Evolutionary conservation across 306 rosid species (phyloP), one percentile per base, ranked within the genome.

Genomic region (Fragaria nilgerrensis): DNA sequence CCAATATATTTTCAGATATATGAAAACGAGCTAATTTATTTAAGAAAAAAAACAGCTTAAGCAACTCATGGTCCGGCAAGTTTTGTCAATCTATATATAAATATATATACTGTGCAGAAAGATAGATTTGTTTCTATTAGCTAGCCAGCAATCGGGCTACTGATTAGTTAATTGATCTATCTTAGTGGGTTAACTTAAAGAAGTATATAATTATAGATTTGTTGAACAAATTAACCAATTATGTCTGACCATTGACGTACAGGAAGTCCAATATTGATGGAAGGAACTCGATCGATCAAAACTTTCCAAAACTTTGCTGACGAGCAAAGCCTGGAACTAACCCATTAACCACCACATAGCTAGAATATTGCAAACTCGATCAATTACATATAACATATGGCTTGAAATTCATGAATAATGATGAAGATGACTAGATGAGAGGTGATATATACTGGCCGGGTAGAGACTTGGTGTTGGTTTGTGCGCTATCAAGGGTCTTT

Each of bases 351-450:
- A 56, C 32, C 32, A 22, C 2, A 6, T 20, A 6, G 19, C 52
- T 13, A 47, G 3, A 52, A 52, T 52, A 52, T 19, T 19, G 8
- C 22, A 19, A 15, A 52, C 59, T 7, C 25, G 3, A 52, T 52
- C 59, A 52, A 19, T 20, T 7, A 52, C 22, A 7, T 49, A 4
- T 2, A 47, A 10, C 41, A 49, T 49, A 17, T 5, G 56, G 22
- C 2, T 50, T 52, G 23, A 19, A 52, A 52, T 52, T 11, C 15
- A 23, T 10, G 64, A 61, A 61, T 61, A 27, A 23, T 25, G 36
- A 58, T 58, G 65, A 23, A 59, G 65, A 58, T n/a, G n/a, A n/a
- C n/a, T n/a, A n/a, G n/a, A n/a, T 58, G 65, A 12, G 65, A 58
- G 32, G 23, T 37, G 41, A 5, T 5, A 5, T 5, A 37, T 37